A percentile compares a stretch with the other conserved stretches of the same genome.
Conservation (phyloP, 2,329 filamentous ascomycete species). For the Pyrenophora teres region DNA sequence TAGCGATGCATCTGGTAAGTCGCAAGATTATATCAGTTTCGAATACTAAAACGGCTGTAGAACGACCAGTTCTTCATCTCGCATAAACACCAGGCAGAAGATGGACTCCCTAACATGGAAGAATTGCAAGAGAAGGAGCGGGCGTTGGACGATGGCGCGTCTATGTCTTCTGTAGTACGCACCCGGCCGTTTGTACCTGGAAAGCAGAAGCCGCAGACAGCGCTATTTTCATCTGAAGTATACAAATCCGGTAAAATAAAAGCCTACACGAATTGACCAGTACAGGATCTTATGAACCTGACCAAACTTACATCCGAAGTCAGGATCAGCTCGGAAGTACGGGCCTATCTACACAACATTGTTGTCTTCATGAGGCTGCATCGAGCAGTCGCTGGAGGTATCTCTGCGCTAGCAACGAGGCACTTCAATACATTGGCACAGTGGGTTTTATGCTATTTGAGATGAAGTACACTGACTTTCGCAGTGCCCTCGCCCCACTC, state of each 20-base stretch:
- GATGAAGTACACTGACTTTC: constrained; percentile 33
- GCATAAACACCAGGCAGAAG: constrained; percentile 75
- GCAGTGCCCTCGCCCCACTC: constrained; percentile 73
- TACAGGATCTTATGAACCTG: constrained; percentile 62
- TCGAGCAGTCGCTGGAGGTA: constrained; percentile 77
- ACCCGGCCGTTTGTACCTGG: constrained; percentile 24
- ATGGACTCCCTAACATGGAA: constrained; percentile 77
- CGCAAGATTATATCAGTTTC: constrained; percentile 22
- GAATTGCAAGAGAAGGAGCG: constrained; percentile 49
- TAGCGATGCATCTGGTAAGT: constrained; percentile 52
- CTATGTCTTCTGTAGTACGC: constrained; percentile 46
- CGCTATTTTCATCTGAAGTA: constrained; percentile 55
- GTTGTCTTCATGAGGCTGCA: constrained; percentile 85
- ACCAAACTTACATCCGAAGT: constrained; percentile 63
- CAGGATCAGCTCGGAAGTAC: constrained; percentile 74
- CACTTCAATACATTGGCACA: constrained; percentile 73
- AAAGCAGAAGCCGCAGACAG: constrained; percentile 21
- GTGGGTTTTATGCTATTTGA: constrained; percentile 37
- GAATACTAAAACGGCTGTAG: constrained; percentile 59
- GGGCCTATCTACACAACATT: constrained; percentile 85
- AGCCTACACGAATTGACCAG: not conserved
- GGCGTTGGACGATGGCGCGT: constrained; percentile 36
- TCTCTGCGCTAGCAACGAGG: constrained; percentile 77
- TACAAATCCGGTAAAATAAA: constrained; percentile 7
- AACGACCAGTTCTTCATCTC: constrained; percentile 89